Evolutionary conservation across 192 early-diverging fungal genomes (phyloP).

Genomic region (Borealophlyctis nickersoniae): DNA sequence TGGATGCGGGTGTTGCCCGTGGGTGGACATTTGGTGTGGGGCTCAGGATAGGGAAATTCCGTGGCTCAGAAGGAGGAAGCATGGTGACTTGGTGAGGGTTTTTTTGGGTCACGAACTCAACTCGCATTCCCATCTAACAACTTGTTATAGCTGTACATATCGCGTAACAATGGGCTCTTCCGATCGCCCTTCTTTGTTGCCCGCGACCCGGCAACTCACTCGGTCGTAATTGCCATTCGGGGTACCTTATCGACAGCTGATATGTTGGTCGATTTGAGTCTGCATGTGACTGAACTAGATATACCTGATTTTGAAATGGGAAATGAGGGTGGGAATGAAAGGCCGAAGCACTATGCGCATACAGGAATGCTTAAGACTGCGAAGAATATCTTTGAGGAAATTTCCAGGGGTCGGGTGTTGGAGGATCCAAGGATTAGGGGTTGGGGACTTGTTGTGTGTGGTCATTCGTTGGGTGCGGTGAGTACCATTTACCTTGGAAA

Average conservation of each 20-base stretch:
- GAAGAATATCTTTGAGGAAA: background rate
- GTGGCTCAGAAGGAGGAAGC: background rate
- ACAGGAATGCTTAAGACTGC: conserved; percentile 8
- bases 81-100: background rate
- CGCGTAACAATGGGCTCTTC: conserved; percentile 33
- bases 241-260: conserved; percentile 42
- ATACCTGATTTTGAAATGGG: conserved; percentile 25
- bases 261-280: conserved; percentile 42
- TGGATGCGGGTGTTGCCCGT: background rate
- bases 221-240: conserved; percentile 40
- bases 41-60: background rate
- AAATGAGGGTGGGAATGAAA: background rate
- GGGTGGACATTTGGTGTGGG: background rate
- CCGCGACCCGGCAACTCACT: conserved; percentile 34
- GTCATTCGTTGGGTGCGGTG: background rate
- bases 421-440: background rate
- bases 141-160: background rate
- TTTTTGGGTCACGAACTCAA: no score
- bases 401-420: background rate
- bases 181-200: conserved; percentile 37
- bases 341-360: conserved; percentile 1
- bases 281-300: conserved; percentile 28
- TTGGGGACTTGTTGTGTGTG: background rate
- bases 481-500: no score
- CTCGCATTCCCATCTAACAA: no score